Base-by-base conservation (phyloP, 2,329 filamentous ascomycete species). In the Purpureocillium takamizusanense region DNA sequence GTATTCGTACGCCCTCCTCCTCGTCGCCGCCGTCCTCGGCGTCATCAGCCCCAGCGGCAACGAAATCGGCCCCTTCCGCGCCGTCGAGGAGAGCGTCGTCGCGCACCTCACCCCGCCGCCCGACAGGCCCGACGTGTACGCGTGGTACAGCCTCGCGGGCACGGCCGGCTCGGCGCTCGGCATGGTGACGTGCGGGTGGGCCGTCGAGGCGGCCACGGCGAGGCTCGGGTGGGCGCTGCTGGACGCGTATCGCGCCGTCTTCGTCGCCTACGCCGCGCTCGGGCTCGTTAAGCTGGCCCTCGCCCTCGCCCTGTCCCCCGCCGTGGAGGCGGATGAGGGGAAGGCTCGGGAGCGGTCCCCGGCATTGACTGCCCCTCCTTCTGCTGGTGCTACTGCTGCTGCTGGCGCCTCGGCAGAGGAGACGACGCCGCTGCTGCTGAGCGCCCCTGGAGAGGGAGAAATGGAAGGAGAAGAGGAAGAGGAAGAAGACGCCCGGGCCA, bases 11-110 rank as follows among this genome's bases (percentile, higher is more conserved):
- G 21, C 21, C 74, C 44, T 76, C 2, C 55, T 82, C 37, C 63
- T 82, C 7, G 42, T 58, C 9, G 76, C 76, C 2, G 72, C 73
- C 16, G 63, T 82, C 13, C 44, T 81, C 7, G 78, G 78, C 5
- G 76, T 82, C 35, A 76, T 82, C 27, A 79, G 74, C 52, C 74
- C 74, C n/a, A 75, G 74, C 49, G 77, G 76, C 7, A 78, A 76
- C 40, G 77, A 81, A 49, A 79, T 80, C 38, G 76, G 76, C 0
- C 77, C 76, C 0, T 81, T 81, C 42, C 64, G 72, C 30, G 76
- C 76, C 30, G 66, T 81, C 21, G 77, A 81, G 50, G 76, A 81
- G 55, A 76, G 71, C 13, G 69, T 72, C 5, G 57, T 80, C 2
- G 74, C 76, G 4, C 74, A 79, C 31, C 59, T 80, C 4, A 76